These are phyloP conservation scores for Zygosaccharomyces gambellarensis DNA, from an alignment of 805 yeast species.

Conservation along the genomic window DNA sequence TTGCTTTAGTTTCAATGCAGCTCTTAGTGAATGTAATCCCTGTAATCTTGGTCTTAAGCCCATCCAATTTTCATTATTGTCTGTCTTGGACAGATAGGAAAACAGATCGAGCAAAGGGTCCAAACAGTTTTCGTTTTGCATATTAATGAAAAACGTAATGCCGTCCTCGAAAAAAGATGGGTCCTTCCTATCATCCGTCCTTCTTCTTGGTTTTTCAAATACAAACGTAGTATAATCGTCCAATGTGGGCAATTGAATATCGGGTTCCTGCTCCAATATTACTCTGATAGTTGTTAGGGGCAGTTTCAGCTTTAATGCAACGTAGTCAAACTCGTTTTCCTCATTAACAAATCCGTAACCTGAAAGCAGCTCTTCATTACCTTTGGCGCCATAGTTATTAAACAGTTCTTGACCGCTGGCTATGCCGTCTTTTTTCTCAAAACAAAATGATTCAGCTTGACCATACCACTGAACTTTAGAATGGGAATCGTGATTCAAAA, in stretches of 20 bases:
- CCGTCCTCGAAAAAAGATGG: slow-evolving; percentile 29
- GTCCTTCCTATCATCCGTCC: slow-evolving; percentile 4
- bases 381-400: slow-evolving; percentile 87
- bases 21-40: slow-evolving; percentile 51
- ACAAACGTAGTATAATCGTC: slow-evolving; percentile 41
- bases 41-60: slow-evolving; percentile 52
- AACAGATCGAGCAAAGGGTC: slow-evolving; percentile 31
- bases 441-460: slow-evolving; percentile 48
- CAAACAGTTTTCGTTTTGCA: slow-evolving; percentile 15
- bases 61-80: slow-evolving; percentile 27
- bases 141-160: slow-evolving; percentile 33
- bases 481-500: slow-evolving; percentile 65
- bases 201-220: slow-evolving; percentile 21
- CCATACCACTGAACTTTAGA: slow-evolving; percentile 65
- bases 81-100: slow-evolving; percentile 35
- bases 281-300: slow-evolving; percentile 22
- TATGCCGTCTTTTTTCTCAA: slow-evolving; percentile 11
- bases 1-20: slow-evolving; percentile 50
- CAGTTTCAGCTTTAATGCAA: slow-evolving; percentile 58
- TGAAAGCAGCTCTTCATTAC: slow-evolving; percentile 77
- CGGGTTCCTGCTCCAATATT: slow-evolving; percentile 33
- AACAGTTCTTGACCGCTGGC: slow-evolving; percentile 47
- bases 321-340: slow-evolving; percentile 55
- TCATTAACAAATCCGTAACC: slow-evolving; percentile 56
- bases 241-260: slow-evolving; percentile 37